Conservation (phyloP, 768 basidiomycete genomes). For the Lactarius akahatsu region DNA sequence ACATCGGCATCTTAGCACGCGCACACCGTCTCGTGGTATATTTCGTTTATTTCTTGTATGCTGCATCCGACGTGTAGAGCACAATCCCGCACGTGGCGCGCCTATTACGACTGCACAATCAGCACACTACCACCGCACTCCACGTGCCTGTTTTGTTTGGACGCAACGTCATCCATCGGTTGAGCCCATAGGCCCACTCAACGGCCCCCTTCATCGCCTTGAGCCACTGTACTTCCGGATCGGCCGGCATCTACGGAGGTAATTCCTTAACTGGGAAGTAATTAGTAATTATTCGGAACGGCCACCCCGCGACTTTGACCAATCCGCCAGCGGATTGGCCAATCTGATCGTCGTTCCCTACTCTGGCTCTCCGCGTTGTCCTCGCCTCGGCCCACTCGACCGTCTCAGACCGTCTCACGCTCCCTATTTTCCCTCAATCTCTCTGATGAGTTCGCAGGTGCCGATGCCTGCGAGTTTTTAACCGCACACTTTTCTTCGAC, state of each 20-base stretch:
- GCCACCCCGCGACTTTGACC: not conserved
- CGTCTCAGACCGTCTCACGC: too few relatives aligned
- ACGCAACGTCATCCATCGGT: not conserved
- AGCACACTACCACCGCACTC: not conserved
- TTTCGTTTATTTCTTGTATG: not conserved
- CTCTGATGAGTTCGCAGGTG: too few relatives aligned
- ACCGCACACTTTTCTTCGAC: too few relatives aligned
- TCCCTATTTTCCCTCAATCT: too few relatives aligned
- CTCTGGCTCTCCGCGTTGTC: not conserved
- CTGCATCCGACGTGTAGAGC: not conserved
- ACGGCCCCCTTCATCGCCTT: not conserved
- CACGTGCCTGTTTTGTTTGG: too few relatives aligned
- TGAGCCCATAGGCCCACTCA: not conserved
- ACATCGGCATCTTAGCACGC: not conserved
- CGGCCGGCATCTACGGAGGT: not conserved
- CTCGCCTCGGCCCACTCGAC: too few relatives aligned
- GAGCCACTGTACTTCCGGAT: too few relatives aligned
- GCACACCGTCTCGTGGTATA: not conserved
- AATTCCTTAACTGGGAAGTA: not conserved
- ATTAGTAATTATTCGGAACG: not conserved
- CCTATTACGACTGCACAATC: not conserved
- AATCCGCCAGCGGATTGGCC: too few relatives aligned
- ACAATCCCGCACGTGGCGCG: not conserved
- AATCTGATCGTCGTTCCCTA: not conserved
- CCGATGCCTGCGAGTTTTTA: too few relatives aligned